phyloP scores from a whole-genome alignment of 495 filamentous ascomycete genomes.

The Penicillium simplicissimum region DNA sequence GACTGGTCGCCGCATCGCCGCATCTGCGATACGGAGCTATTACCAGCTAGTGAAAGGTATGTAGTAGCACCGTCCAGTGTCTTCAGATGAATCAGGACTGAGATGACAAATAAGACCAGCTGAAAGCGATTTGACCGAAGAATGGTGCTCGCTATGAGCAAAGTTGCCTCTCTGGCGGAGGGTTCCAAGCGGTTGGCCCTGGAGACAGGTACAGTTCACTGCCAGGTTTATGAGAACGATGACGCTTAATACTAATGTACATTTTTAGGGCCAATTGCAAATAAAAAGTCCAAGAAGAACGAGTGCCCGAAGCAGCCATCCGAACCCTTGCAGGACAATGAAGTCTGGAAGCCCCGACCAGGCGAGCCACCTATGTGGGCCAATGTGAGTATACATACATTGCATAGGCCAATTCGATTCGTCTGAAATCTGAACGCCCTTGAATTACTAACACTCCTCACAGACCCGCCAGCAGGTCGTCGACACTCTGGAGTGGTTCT shows the following conservation, averaged over 20 bases:
- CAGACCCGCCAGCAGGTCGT: conserved; percentile 60
- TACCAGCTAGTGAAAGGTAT: neutral
- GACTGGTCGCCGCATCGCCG: neutral
- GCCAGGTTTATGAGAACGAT: neutral
- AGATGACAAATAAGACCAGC: no score
- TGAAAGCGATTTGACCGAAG: neutral
- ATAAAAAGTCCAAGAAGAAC: neutral
- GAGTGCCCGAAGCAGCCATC: neutral
- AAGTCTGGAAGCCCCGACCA: neutral
- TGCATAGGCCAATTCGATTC: neutral
- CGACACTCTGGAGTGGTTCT: conserved; percentile 69
- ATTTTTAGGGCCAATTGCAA: neutral
- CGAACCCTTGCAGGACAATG: neutral
- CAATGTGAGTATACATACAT: neutral
- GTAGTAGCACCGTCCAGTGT: neutral
- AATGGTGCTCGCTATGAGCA: neutral
- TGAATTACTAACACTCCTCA: neutral
- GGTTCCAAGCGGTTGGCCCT: neutral
- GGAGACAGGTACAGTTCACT: neutral
- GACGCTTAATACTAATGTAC: neutral
- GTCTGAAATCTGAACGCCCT: neutral
- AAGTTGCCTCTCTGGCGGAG: neutral
- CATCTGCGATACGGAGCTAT: neutral
- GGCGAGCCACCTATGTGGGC: neutral
- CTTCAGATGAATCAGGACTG: no score